Evolutionary conservation across 2,329 filamentous ascomycete genomes (phyloP).

Genomic region (Pseudocercospora pini-densiflorae): DNA sequence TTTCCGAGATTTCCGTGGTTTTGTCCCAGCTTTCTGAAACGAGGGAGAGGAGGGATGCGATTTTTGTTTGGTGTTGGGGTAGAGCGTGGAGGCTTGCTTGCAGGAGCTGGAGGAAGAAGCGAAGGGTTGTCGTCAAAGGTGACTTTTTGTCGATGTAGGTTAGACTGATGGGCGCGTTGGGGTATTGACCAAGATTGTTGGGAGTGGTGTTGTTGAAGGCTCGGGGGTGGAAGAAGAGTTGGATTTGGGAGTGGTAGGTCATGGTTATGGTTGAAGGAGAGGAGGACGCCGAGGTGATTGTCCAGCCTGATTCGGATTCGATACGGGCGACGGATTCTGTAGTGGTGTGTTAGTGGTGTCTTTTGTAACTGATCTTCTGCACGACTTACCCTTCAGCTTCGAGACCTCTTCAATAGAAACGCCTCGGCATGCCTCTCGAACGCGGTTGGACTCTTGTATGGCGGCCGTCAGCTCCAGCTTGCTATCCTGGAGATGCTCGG

Average conservation of each 20-base stretch:
- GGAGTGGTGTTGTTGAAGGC: constrained; percentile 54
- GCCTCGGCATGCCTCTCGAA: constrained; percentile 85
- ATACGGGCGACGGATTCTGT: constrained; percentile 69
- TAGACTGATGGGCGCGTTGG: constrained; percentile 66
- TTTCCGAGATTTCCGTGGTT: constrained; percentile 62
- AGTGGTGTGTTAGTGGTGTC: constrained; percentile 32
- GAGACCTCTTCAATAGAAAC: constrained; percentile 85
- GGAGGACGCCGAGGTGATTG: constrained; percentile 64
- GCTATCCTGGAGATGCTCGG: constrained; percentile 65
- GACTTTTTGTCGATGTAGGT: constrained; percentile 66
- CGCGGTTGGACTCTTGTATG: constrained; percentile 79
- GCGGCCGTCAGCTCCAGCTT: constrained; percentile 73
- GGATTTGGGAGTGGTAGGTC: constrained; percentile 72
- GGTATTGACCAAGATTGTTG: constrained; percentile 28
- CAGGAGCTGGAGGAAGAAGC: constrained; percentile 76
- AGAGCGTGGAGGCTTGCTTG: constrained; percentile 69
- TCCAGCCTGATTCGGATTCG: constrained; percentile 72
- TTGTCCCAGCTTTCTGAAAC: constrained; percentile 70
- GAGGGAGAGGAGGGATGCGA: constrained; percentile 62
- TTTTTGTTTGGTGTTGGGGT: constrained; percentile 60
- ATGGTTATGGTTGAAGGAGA: constrained; percentile 69
- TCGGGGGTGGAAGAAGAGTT: constrained; percentile 71
- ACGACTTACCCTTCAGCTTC: constrained; percentile 70
- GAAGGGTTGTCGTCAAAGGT: constrained; percentile 67
- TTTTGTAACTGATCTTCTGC: background rate